Conservation (phyloP, 108 stramenopile species). For the Cylindrotheca fusiformis region DNA sequence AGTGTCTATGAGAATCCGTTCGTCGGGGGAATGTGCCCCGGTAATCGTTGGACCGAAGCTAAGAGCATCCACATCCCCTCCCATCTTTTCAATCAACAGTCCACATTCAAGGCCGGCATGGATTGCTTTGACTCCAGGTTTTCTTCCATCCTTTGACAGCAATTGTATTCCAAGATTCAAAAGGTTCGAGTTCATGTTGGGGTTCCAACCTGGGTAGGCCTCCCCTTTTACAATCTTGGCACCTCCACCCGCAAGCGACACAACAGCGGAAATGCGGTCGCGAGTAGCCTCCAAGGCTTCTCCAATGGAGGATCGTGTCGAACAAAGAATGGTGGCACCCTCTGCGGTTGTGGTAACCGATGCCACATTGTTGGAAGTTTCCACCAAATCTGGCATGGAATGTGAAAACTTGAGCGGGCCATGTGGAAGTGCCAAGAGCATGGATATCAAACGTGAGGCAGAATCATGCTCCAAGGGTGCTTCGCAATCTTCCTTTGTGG, state of each 20-base stretch:
- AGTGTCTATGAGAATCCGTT: conserved; percentile 19
- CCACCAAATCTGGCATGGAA: conserved; percentile 8
- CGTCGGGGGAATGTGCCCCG: conserved; percentile 35
- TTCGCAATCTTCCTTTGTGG: too few species aligned
- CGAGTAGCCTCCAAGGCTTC: conserved; percentile 8
- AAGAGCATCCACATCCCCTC: conserved; percentile 33
- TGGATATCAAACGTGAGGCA: not conserved
- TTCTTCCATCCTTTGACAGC: conserved; percentile 11
- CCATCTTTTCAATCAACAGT: conserved; percentile 31
- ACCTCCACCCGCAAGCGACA: not conserved
- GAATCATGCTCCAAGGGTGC: too few species aligned
- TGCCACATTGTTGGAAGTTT: conserved; percentile 15
- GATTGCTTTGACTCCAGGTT: conserved; percentile 23
- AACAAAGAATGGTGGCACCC: conserved; percentile 14
- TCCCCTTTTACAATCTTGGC: not conserved
- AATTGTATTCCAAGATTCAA: conserved; percentile 15
- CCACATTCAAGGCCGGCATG: conserved; percentile 44
- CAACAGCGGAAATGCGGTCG: not conserved
- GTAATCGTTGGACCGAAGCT: conserved; percentile 32
- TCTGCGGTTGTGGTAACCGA: conserved; percentile 2
- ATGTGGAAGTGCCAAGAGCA: conserved; percentile 6
- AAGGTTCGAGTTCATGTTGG: conserved; percentile 18
- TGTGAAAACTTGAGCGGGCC: conserved; percentile 6
- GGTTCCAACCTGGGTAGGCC: conserved; percentile 35
- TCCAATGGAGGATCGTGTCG: conserved; percentile 23